Conservation (phyloP, 306 rosid genomes). For the Castanea crenata region DNA sequence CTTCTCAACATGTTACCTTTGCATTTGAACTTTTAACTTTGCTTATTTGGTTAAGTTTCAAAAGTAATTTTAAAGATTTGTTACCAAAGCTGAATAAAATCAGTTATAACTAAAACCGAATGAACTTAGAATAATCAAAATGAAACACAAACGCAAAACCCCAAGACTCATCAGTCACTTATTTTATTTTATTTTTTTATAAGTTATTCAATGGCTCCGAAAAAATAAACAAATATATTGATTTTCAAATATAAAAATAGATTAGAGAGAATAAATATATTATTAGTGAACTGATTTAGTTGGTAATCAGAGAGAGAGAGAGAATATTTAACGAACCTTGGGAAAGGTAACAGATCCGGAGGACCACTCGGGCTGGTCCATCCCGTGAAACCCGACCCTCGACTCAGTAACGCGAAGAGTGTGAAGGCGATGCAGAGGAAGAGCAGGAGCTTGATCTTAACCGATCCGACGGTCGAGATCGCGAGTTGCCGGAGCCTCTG, state of each 20-base stretch:
- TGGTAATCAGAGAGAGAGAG: not conserved
- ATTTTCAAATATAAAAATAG: not conserved
- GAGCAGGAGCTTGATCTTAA: conserved; percentile 70
- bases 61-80: not conserved
- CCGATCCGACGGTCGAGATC: conserved; percentile 63
- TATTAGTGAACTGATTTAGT: not conserved
- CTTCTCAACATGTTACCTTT: too few relatives aligned
- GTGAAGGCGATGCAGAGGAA: conserved; percentile 60
- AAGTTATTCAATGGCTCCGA: not conserved
- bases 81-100: conserved; percentile 16
- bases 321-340: conserved; percentile 48
- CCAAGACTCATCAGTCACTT: not conserved
- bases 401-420: conserved; percentile 43
- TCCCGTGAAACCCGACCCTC: conserved; percentile 47
- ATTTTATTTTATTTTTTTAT: not conserved
- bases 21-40: too few relatives aligned
- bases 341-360: conserved; percentile 29
- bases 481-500: conserved; percentile 62
- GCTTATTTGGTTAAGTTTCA: too few relatives aligned
- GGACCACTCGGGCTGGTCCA: conserved; percentile 42
- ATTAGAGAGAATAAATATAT: not conserved
- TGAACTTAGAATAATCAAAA: not conserved
- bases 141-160: not conserved
- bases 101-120: not conserved
- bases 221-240: not conserved